Base-by-base conservation (phyloP, 164 flowering plant species). In the Vitis riparia region DNA sequence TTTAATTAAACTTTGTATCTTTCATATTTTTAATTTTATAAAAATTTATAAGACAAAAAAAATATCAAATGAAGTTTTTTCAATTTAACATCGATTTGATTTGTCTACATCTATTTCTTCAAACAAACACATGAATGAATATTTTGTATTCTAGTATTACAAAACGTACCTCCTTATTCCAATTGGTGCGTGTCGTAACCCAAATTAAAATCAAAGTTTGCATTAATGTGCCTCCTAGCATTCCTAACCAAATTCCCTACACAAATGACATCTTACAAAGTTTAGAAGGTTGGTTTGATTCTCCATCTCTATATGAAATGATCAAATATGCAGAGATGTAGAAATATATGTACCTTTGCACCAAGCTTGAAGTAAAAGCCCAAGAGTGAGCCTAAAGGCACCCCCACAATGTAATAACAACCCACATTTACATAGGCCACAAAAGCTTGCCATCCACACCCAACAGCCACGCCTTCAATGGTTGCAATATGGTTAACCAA, bases 391-490 rank as follows among this genome's bases (percentile, higher is more conserved):
- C 88, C 87, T 9, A 80, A 3, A 0, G 86, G 88, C 10, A 85
- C 59, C 5, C 88, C 88, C 52, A 85, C 68, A 1, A 81, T 55
- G 52, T 83, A 85, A 51, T 81, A 85, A 37, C 86, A 83, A 59
- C 77, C 86, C 6, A 32, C 44, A 32, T 32, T 32, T 32, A 32
- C 44, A 2, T 32, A 32, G 1, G 44, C 44, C 6, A 32, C 44
- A 32, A 32, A 32, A 32, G 44, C 44, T 32, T 32, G 44, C 44
- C 44, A 32, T 32, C 44, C 44, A 32, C 44, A 32, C 44, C 44
- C 44, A 2, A 32, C 44, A 32, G 44, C 44, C 44, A 32, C 44
- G 2, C 44, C 44, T 32, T 2, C 44, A 2, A 32, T 32, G 44
- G 27, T 32, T 19, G 23, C 23, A 19, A 19, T 1, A 19, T 19